Conservation (phyloP, 495 filamentous ascomycete genomes). For the Trichoderma virens region DNA sequence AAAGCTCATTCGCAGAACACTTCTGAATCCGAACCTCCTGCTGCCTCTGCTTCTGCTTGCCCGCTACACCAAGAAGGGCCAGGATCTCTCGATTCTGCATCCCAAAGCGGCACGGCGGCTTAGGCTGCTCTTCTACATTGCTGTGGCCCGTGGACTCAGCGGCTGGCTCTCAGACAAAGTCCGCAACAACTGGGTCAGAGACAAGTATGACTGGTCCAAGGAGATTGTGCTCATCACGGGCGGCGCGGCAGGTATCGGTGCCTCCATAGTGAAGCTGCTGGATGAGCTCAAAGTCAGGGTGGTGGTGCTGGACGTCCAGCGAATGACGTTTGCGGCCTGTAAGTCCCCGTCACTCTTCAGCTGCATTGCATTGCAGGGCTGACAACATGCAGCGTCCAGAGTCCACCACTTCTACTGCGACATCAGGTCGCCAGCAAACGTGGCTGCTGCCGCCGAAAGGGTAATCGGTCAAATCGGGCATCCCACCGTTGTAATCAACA, state of each 20-base stretch:
- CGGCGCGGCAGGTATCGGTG: conserved; percentile 62
- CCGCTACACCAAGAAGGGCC: conserved; percentile 51
- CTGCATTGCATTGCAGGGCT: conserved; percentile 3
- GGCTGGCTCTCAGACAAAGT: conserved; percentile 43
- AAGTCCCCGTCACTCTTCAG: conserved; percentile 14
- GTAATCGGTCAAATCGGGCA: conserved; percentile 50
- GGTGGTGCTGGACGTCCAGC: conserved; percentile 62
- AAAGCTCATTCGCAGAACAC: conserved; percentile 44
- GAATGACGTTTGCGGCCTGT: conserved; percentile 49
- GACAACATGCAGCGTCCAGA: conserved; percentile 29
- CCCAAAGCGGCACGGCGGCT: conserved; percentile 39
- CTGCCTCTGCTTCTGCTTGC: conserved; percentile 52
- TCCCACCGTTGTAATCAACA: conserved; percentile 69
- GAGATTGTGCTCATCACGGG: conserved; percentile 69
- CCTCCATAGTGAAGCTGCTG: conserved; percentile 50
- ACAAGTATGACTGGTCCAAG: conserved; percentile 58
- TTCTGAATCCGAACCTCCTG: conserved; percentile 53
- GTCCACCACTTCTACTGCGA: conserved; percentile 59
- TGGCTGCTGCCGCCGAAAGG: conserved; percentile 37
- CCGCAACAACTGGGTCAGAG: conserved; percentile 53
- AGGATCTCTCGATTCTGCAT: conserved; percentile 40
- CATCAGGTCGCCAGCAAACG: conserved; percentile 44
- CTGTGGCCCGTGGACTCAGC: conserved; percentile 39
- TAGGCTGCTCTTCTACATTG: conserved; percentile 40
- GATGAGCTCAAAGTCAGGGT: conserved; percentile 52